Evolutionary conservation across 805 yeast species (phyloP), one percentile per base, ranked within the genome.

Genomic region (Isabelozyma rhagii): DNA sequence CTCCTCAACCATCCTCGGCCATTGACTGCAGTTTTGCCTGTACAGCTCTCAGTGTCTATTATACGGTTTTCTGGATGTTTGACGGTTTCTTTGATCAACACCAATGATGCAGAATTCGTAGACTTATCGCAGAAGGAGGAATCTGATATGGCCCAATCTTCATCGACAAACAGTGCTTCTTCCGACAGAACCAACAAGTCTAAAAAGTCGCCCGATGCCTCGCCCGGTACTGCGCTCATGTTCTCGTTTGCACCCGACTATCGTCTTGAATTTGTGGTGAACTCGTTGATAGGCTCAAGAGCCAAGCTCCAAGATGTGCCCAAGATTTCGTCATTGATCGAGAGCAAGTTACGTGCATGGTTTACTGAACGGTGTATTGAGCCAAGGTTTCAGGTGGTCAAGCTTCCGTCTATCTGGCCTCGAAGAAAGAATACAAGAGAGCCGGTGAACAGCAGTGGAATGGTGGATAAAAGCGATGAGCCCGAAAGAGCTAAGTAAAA

Each of bases 291-390:
- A 46, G 99, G 99, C 0, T 88, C 97, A 0, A 78, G 96, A 44
- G 89, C 98, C 0, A 87, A 93, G 63, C 74, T 94, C 27, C 96
- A 92, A 66, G 90, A 94, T 60, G 88, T 94, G 13, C 99, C 99
- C 7, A 91, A 94, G 61, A 83, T 94, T 39, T 83, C 96, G 8
- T 84, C 89, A 50, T 71, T 94, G 41, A 84, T 94, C 40, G 98
- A 94, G 63, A 82, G 82, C 50, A 85, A 85, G 52, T 77, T 94
- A 39, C 78, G 94, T 54, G 84, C 84, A 48, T 91, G 97, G 96
- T 92, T 94, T 62, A 84, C 85, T 14, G 97, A 93, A 58, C 76
- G 97, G 53, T 90, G 97, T 62, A 94, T 94, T 10, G 96, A 90
- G 56, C 99, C 99, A 1, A 78, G 96, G 57, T 93, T 86, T 60